Evolutionary conservation across 2,329 filamentous ascomycete species (phyloP).

Genomic region (Apiospora arundinis): DNA sequence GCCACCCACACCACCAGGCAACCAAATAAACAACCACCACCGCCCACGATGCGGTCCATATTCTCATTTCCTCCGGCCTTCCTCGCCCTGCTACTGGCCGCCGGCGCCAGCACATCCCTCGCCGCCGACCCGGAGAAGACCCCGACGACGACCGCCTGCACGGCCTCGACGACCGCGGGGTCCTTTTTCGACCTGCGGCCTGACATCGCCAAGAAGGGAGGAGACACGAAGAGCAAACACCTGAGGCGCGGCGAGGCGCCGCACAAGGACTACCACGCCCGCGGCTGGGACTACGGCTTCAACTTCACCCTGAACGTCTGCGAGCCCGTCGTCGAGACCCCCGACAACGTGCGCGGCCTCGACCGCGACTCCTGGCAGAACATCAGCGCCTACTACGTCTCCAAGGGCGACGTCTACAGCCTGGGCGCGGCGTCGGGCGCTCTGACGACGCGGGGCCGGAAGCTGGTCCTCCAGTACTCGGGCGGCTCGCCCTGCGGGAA

Average conservation of each 20-base stretch:
- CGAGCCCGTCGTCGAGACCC: constrained; percentile 72
- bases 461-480: constrained; percentile 78
- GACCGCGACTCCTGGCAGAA: constrained; percentile 69
- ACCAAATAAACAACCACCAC: neutral
- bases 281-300: constrained; percentile 77
- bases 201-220: constrained; percentile 54
- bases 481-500: constrained; percentile 76
- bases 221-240: constrained; percentile 49
- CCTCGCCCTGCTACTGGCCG: constrained; percentile 43
- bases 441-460: constrained; percentile 68
- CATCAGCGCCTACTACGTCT: constrained; percentile 78
- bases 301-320: constrained; percentile 90
- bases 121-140: constrained; percentile 46
- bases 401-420: constrained; percentile 71
- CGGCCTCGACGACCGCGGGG: constrained; percentile 61
- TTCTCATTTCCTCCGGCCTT: constrained; percentile 32
- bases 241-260: constrained; percentile 42
- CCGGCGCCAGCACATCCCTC: constrained; percentile 39
- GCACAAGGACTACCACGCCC: constrained; percentile 64
- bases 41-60: constrained; percentile 33
- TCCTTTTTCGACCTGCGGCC: constrained; percentile 66
- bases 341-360: constrained; percentile 69
- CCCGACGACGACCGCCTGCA: constrained; percentile 56
- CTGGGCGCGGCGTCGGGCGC: constrained; percentile 70
- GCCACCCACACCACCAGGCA: neutral